Evolutionary conservation across 2,329 filamentous ascomycete genomes (phyloP).

Genomic region (Fusarium duplospermum): DNA sequence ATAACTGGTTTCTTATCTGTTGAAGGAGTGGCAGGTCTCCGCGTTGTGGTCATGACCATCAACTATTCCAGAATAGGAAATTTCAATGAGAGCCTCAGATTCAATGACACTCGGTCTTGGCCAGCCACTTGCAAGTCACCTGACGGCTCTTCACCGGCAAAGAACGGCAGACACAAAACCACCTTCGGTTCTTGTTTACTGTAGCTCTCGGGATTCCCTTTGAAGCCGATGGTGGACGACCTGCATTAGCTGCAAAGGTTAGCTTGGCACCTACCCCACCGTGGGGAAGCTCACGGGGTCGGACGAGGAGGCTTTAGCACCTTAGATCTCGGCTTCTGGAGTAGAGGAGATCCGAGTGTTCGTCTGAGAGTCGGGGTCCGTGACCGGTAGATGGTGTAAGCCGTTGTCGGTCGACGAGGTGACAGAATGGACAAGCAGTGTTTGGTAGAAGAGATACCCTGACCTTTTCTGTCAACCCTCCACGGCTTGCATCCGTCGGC

Average conservation of each 20-base stretch:
- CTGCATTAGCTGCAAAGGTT: not conserved
- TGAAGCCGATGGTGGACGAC: not conserved
- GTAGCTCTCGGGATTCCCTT: not conserved
- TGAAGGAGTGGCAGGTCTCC: not conserved
- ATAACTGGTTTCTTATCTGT: not conserved
- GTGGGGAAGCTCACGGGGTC: not conserved
- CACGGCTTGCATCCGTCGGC: not conserved
- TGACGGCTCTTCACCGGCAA: not conserved
- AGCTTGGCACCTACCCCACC: not conserved
- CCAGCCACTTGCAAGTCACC: not conserved
- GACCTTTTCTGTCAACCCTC: not conserved
- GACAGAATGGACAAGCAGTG: not conserved
- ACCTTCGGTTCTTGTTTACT: not conserved
- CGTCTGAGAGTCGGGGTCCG: not conserved
- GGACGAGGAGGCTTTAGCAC: not conserved
- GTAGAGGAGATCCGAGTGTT: not conserved
- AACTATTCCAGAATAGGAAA: not conserved
- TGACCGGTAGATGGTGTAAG: not conserved
- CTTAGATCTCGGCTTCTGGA: not conserved
- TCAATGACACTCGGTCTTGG: not conserved
- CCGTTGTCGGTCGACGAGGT: not conserved
- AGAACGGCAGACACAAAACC: not conserved
- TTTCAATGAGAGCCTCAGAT: slow-evolving; percentile 10
- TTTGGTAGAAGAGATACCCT: not conserved
- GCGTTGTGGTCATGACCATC: not conserved